Percentiles rank a stretch among this genome's conserved stretches.
Conservation (phyloP, 2,329 filamentous ascomycete genomes). For the Rutstroemia sydowiana region DNA sequence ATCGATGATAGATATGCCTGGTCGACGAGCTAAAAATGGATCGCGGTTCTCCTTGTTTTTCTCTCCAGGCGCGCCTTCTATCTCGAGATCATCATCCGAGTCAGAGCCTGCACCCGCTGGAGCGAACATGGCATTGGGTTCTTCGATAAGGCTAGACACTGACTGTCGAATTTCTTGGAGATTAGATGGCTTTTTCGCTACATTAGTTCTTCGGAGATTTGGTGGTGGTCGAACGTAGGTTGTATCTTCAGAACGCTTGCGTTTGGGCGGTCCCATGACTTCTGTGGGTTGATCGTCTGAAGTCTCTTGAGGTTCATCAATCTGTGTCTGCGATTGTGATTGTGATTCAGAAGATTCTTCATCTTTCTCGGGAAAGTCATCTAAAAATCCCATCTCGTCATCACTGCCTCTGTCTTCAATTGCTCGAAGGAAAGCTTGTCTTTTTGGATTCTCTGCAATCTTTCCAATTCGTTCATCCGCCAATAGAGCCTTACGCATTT, state of each 20-base stretch:
- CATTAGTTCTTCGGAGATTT: conserved; percentile 53
- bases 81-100: conserved; percentile 45
- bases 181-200: conserved; percentile 60
- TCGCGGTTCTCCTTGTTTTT: conserved; percentile 28
- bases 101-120: conserved; percentile 45
- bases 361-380: conserved; percentile 40
- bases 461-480: conserved; percentile 85
- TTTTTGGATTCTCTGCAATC: conserved; percentile 82
- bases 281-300: conserved; percentile 46
- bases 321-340: conserved; percentile 35
- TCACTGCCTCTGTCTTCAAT: conserved; percentile 76
- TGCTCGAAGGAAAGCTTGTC: conserved; percentile 80
- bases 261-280: conserved; percentile 30
- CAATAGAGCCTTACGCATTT: conserved; percentile 83
- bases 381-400: conserved; percentile 70
- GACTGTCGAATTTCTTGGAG: conserved; percentile 77
- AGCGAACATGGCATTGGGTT: conserved; percentile 43
- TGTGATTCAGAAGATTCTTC: conserved; percentile 31
- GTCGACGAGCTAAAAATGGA: conserved; percentile 33
- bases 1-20: conserved; percentile 53
- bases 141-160: conserved; percentile 75
- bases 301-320: conserved; percentile 27
- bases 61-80: conserved; percentile 41
- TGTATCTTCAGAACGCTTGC: conserved; percentile 34
- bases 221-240: conserved; percentile 47